A percentile compares a stretch with the other conserved stretches of the same genome.
phyloP scores from a whole-genome alignment of 768 basidiomycete species.

The Lepiota subincarnata region DNA sequence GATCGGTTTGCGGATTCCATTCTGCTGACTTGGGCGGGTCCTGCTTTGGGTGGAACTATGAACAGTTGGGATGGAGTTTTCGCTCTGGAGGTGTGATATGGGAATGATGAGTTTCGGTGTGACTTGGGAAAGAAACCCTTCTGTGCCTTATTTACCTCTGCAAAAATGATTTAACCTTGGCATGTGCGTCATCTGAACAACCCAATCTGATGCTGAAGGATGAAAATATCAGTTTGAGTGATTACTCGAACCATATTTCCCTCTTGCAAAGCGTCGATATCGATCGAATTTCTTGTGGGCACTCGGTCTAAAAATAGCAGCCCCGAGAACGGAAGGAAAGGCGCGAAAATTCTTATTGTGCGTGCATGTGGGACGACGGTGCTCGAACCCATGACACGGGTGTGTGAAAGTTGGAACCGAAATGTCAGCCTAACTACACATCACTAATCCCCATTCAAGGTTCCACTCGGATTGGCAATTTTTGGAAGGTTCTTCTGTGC shows the following conservation, averaged over 20 bases:
- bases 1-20: constrained; percentile 29
- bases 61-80: constrained; percentile 34
- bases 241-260: too few species aligned
- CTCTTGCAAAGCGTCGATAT: too few species aligned
- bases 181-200: background rate
- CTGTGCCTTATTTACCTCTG: too few species aligned
- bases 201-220: too few species aligned
- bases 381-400: background rate
- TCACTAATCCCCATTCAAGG: background rate
- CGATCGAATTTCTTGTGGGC: too few species aligned
- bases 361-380: background rate
- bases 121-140: too few species aligned
- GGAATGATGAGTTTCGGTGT: background rate
- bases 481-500: constrained; percentile 8
- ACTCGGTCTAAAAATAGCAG: background rate
- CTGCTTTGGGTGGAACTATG: constrained; percentile 34
- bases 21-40: constrained; percentile 24
- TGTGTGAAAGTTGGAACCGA: background rate
- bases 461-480: background rate
- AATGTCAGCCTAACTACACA: background rate
- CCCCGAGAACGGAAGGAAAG: background rate
- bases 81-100: constrained; percentile 21
- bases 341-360: too few species aligned
- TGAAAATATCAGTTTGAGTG: background rate
- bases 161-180: too few species aligned